A percentile compares a stretch with the other conserved stretches of the same genome.
Evolutionary conservation across 306 rosid species (phyloP).

Genomic region (Luffa aegyptiaca): DNA sequence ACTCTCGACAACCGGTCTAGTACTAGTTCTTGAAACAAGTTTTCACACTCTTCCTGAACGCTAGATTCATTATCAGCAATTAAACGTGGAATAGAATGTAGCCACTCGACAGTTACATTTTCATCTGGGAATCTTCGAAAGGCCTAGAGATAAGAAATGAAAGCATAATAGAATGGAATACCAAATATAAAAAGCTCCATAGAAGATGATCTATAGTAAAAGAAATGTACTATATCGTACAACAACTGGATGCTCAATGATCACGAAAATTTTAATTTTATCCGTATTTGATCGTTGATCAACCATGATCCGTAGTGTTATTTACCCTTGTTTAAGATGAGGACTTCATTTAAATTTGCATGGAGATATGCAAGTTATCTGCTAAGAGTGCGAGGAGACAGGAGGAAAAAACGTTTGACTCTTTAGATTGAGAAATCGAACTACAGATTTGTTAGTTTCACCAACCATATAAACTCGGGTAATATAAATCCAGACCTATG

Average conservation of each 20-base stretch:
- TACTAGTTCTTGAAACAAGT: conserved; percentile 73
- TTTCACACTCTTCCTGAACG: conserved; percentile 92
- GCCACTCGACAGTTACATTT: conserved; percentile 73
- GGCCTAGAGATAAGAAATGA: conserved; percentile 27
- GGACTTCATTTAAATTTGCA: not conserved
- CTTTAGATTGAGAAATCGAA: no score
- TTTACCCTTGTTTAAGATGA: not conserved
- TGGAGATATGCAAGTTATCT: not conserved
- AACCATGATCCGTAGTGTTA: not conserved
- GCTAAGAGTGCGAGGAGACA: not conserved
- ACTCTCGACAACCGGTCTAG: conserved; percentile 57
- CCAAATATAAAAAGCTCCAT: not conserved
- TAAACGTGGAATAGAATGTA: conserved; percentile 77
- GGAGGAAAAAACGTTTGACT: not conserved
- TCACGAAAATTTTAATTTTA: not conserved
- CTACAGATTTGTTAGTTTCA: no score
- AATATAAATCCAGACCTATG: no score
- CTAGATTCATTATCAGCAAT: conserved; percentile 77
- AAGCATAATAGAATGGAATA: not conserved
- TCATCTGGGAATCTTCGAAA: conserved; percentile 56
- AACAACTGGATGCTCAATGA: not conserved
- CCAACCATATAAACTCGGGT: no score
- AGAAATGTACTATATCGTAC: not conserved
- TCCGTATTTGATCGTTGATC: not conserved
- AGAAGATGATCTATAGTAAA: not conserved